These are phyloP conservation scores for Leccinum pachyderme DNA, from an alignment of 1,284 basidiomycete species.

Conservation along the genomic window DNA sequence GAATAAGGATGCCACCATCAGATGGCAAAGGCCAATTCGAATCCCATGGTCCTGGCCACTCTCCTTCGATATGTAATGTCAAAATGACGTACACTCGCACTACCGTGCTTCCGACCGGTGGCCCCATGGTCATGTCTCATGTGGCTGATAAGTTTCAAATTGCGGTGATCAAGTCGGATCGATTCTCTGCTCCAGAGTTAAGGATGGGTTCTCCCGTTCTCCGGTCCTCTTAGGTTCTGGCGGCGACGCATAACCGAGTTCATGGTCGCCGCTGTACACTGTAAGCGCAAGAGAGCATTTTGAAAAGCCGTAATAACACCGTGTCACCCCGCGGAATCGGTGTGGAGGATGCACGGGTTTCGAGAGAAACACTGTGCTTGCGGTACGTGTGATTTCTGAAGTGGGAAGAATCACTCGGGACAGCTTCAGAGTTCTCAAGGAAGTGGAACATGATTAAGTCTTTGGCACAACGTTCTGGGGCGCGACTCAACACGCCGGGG, in stretches of 20 bases:
- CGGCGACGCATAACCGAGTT: neutral
- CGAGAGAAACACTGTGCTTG: neutral
- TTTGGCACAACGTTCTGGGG: neutral
- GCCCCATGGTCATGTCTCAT: neutral
- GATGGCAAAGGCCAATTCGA: constrained; percentile 2
- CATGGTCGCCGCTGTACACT: neutral
- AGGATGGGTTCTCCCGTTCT: neutral
- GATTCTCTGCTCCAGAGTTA: neutral
- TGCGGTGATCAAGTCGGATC: neutral
- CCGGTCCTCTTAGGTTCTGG: neutral
- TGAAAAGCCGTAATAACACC: constrained; percentile 9
- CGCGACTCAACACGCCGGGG: neutral
- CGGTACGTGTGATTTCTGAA: neutral
- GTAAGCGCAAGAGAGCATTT: neutral
- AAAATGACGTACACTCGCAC: neutral
- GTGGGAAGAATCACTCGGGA: neutral
- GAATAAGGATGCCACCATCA: constrained; percentile 7
- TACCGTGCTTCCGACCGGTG: neutral
- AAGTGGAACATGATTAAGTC: neutral
- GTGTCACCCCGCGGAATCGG: constrained; percentile 6
- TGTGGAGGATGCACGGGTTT: neutral
- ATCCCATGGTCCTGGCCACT: neutral
- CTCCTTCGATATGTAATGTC: neutral
- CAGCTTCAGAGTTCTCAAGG: constrained; percentile 1
- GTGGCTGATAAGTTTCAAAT: neutral